A percentile compares a stretch with the other conserved stretches of the same genome.
Conservation (phyloP, 225 moss, liverwort and hornwort species). For the Sphagnum contortum region DNA sequence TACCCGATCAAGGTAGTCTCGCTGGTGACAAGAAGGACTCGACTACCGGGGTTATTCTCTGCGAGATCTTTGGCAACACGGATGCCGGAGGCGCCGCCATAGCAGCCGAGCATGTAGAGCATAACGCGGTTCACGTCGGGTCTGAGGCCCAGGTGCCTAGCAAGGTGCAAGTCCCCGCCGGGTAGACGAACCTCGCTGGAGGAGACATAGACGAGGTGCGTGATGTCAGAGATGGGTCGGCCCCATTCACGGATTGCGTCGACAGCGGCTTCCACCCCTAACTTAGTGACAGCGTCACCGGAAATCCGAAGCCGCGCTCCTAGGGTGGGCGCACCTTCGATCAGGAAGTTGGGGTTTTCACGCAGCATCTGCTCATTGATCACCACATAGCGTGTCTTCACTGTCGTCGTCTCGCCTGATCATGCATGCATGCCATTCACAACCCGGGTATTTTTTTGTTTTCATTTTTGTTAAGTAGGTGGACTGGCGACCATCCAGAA, state of each 20-base stretch:
- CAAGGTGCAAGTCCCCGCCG: constrained; percentile 71
- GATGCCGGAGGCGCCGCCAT: constrained; percentile 75
- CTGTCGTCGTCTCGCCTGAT: constrained; percentile 82
- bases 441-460: too few species aligned
- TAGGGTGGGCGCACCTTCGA: constrained; percentile 59
- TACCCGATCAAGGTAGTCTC: constrained; percentile 85
- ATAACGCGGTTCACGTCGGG: constrained; percentile 70
- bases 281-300: constrained; percentile 79
- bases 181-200: constrained; percentile 90
- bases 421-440: background rate
- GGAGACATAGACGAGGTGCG: constrained; percentile 88
- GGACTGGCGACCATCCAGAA: too few species aligned
- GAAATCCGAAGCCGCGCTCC: constrained; percentile 65
- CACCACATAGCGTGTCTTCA: constrained; percentile 86
- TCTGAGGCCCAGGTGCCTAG: constrained; percentile 56
- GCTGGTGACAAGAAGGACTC: constrained; percentile 73
- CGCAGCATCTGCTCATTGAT: constrained; percentile 57
- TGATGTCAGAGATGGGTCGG: constrained; percentile 43
- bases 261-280: constrained; percentile 64
- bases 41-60: constrained; percentile 69
- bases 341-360: constrained; percentile 61
- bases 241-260: constrained; percentile 82
- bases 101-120: constrained; percentile 95
- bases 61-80: constrained; percentile 87
- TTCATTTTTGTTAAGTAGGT: too few species aligned